Base-by-base conservation (phyloP, 1,284 basidiomycete genomes). In the Vanrija sp. region DNA sequence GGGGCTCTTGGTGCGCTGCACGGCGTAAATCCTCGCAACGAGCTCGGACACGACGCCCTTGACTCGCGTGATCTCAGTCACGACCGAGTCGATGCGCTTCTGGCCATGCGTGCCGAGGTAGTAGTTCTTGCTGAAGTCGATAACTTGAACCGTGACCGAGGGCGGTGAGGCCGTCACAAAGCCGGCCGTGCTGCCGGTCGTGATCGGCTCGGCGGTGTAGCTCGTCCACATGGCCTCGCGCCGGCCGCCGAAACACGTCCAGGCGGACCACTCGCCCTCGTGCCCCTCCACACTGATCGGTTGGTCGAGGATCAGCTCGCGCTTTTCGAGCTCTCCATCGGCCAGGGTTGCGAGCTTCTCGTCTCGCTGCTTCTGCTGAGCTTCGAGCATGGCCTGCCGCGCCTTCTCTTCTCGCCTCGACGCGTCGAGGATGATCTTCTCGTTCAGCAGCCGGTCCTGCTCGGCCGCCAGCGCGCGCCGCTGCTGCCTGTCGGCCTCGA, bases 161-260 rank as follows among this genome's bases (percentile, higher is more conserved):
- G 71, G 71, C 9, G 63, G 56, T 12, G 58, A 50, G 81, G 73
- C 77, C 64, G 83, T 83, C 14, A 78, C 75, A 18, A 77, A 67
- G 10, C 66, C 61, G 7, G 48, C 53, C 38, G 38, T 18, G 14
- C 41, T 20, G 15, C 47, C 37, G 22, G 27, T 51, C 49, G 12
- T 25, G 41, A 37, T 44, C 0, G 71, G 72, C 51, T 76, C 71
- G 10, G 70, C 75, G 20, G 64, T 63, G 46, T 75, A 77, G 6
- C 57, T 60, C 10, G 71, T 75, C 74, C 75, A 76, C 23, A 76
- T 51, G 0, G 59, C 51, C 38, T 73, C 71, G 36, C 53, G 65
- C 10, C 58, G 64, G 0, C 71, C 72, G 6, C 67, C 72, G 45
- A 73, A 73, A n/a, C 73, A 54, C 0, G 63, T 53, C 72, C 71